phyloP scores from a whole-genome alignment of 208 protist species.

The Leishmania lainsoni region DNA sequence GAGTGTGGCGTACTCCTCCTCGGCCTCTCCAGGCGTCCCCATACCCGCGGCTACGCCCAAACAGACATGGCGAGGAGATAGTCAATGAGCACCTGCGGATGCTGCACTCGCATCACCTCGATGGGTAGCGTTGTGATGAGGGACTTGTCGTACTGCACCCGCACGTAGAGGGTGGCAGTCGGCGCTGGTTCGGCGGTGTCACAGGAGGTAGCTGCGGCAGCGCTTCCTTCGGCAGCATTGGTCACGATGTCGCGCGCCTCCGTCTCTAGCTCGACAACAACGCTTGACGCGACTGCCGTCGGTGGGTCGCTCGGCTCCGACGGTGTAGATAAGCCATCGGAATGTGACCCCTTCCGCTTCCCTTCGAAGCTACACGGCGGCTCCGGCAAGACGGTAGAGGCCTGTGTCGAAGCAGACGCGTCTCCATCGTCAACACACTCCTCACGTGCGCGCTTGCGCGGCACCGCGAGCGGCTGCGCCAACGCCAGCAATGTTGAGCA shows the following conservation, averaged over 20 bases:
- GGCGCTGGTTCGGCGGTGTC: not conserved
- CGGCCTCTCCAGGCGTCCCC: not conserved
- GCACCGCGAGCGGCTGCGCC: not conserved
- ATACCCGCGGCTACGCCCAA: slow-evolving; percentile 43
- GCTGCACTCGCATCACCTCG: slow-evolving; percentile 71
- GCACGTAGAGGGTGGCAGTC: slow-evolving; percentile 53
- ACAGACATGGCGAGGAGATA: slow-evolving; percentile 71
- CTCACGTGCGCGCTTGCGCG: slow-evolving; percentile 17
- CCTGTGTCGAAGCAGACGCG: not conserved
- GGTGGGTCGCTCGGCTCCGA: not conserved
- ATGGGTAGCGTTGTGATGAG: slow-evolving; percentile 67
- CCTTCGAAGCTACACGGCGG: not conserved
- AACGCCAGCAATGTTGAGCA: not conserved
- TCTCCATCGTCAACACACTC: not conserved
- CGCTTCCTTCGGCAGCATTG: not conserved
- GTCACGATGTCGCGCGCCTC: not conserved
- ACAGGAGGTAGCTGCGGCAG: not conserved
- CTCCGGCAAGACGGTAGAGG: not conserved
- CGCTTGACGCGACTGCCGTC: not conserved
- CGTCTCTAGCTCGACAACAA: not conserved
- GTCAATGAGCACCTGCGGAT: slow-evolving; percentile 82
- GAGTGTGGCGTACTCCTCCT: not conserved
- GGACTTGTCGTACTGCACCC: slow-evolving; percentile 67
- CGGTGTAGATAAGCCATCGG: not conserved
- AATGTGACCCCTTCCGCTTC: not conserved